phyloP scores from a whole-genome alignment of 192 early-diverging fungal genomes.

The Coemansia sp. region DNA sequence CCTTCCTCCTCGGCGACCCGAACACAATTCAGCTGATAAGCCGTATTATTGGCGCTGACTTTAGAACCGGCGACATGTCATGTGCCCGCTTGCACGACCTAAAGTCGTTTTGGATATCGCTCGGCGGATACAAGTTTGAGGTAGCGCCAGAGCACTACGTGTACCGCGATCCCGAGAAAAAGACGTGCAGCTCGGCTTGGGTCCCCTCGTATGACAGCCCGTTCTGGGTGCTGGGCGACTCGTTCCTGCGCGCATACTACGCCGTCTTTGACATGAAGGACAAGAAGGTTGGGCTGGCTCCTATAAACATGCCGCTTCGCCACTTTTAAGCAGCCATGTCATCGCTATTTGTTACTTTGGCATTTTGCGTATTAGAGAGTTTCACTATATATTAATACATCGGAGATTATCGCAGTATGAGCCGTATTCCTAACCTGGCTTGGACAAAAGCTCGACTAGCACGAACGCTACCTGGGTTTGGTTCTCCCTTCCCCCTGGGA shows the following conservation, averaged over 20 bases:
- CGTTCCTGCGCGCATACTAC: conserved; percentile 55
- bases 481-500: no score
- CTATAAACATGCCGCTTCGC: conserved; percentile 53
- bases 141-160: conserved; percentile 50
- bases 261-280: conserved; percentile 57
- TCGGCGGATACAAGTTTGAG: conserved; percentile 54
- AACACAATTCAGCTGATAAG: conserved; percentile 52
- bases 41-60: conserved; percentile 57
- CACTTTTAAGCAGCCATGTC: conserved; percentile 20
- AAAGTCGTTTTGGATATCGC: conserved; percentile 51
- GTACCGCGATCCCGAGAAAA: conserved; percentile 47
- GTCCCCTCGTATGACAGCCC: conserved; percentile 55
- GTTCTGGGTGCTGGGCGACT: conserved; percentile 58
- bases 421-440: no score
- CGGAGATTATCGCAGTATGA: neutral
- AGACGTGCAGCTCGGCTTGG: conserved; percentile 53
- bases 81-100: conserved; percentile 40
- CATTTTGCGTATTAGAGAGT: neutral
- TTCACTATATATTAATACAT: neutral
- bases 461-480: no score
- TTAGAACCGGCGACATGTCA: conserved; percentile 51
- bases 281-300: conserved; percentile 53
- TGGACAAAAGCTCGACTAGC: no score
- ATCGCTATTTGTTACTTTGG: neutral
- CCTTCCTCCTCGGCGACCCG: conserved; percentile 52